Percentiles rank a stretch among this genome's conserved stretches.
Conservation (phyloP, 768 basidiomycete genomes). For the Leccinum broughii region DNA sequence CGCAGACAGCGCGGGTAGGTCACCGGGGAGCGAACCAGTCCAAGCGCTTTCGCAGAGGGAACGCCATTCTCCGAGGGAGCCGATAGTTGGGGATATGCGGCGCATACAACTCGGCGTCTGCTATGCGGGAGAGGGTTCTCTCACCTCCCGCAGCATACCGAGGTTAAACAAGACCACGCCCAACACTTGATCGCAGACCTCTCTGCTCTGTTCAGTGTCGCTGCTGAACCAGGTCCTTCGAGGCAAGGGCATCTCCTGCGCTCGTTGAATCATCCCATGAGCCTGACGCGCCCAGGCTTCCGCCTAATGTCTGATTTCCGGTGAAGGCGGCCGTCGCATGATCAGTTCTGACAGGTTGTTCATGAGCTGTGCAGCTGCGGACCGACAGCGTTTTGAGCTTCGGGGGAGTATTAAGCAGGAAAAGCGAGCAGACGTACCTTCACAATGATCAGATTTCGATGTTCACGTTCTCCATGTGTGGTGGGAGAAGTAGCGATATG, state of each 20-base stretch:
- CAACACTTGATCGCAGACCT: constrained; percentile 54
- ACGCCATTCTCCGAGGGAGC: too few species aligned
- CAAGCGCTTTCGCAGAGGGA: too few species aligned
- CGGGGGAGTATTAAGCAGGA: neutral
- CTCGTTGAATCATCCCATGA: constrained; percentile 34
- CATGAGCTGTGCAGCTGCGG: constrained; percentile 47
- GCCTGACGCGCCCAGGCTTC: constrained; percentile 65
- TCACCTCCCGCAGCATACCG: constrained; percentile 51
- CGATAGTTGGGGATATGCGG: too few species aligned
- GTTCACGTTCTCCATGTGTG: constrained; percentile 27
- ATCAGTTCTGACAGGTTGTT: constrained; percentile 47
- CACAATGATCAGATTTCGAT: constrained; percentile 58
- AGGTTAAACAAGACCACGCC: constrained; percentile 63
- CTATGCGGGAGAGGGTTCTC: too few species aligned
- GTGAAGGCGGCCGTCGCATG: constrained; percentile 38
- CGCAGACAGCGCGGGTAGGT: too few species aligned
- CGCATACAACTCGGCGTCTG: too few species aligned
- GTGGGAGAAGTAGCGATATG: constrained; percentile 57
- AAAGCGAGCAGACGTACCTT: constrained; percentile 42
- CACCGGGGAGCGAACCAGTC: too few species aligned
- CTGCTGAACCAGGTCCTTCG: constrained; percentile 21
- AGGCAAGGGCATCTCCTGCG: constrained; percentile 19
- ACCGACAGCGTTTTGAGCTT: neutral
- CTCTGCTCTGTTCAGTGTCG: constrained; percentile 27
- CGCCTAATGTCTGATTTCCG: constrained; percentile 43